These are phyloP conservation scores for Ceratocystiopsis minuta DNA, from an alignment of 2,329 filamentous ascomycete genomes.

Conservation along the genomic window DNA sequence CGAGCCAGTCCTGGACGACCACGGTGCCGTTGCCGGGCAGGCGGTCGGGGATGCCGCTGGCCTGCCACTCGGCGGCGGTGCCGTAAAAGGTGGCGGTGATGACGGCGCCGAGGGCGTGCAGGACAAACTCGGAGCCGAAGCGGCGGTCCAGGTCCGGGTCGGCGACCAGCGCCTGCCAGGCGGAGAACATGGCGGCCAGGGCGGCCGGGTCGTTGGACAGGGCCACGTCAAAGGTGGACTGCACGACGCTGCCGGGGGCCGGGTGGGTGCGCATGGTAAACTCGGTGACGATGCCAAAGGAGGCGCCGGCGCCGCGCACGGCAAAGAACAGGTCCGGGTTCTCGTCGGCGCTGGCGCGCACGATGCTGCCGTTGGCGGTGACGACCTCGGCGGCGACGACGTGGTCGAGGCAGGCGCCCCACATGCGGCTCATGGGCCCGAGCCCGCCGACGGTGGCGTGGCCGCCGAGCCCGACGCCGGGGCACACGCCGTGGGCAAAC, in stretches of 20 bases:
- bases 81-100: slow-evolving; percentile 46
- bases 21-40: slow-evolving; percentile 27
- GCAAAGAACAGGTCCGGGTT: slow-evolving; percentile 40
- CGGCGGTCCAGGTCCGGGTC: slow-evolving; percentile 38
- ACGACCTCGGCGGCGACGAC: slow-evolving; percentile 28
- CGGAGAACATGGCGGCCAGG: slow-evolving; percentile 30
- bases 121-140: slow-evolving; percentile 38
- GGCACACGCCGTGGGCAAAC: slow-evolving; percentile 41
- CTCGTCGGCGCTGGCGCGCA: slow-evolving; percentile 19
- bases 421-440: slow-evolving; percentile 23
- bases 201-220: slow-evolving; percentile 26
- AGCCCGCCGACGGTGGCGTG: slow-evolving; percentile 37
- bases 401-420: slow-evolving; percentile 34
- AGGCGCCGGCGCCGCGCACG: slow-evolving; percentile 34
- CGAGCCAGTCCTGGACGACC: slow-evolving; percentile 45
- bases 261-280: slow-evolving; percentile 38
- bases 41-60: slow-evolving; percentile 27
- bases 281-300: slow-evolving; percentile 38
- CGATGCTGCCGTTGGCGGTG: slow-evolving; percentile 24
- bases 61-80: slow-evolving; percentile 34
- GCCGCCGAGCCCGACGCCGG: slow-evolving; percentile 38
- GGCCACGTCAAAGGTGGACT: slow-evolving; percentile 38
- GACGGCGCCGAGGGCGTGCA: slow-evolving; percentile 33
- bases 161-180: slow-evolving; percentile 39
- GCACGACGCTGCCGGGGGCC: slow-evolving; percentile 35